These are phyloP conservation scores for Teunomyces gatunensis DNA, from an alignment of 805 yeast species.

Conservation along the genomic window DNA sequence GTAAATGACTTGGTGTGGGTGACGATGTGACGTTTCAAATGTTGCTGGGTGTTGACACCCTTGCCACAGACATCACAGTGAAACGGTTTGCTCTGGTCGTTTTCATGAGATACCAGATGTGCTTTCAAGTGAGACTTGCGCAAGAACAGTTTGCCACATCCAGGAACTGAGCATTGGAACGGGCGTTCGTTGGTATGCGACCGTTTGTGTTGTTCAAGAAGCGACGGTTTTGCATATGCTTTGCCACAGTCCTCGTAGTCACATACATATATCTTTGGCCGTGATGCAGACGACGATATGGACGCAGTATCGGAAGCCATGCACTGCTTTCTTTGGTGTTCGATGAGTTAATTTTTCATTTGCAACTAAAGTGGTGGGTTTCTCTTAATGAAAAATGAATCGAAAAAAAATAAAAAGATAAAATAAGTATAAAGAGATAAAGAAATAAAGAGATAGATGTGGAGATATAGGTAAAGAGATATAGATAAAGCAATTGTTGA, in stretches of 20 bases:
- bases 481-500: too few species aligned
- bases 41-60: constrained; percentile 80
- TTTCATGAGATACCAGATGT: constrained; percentile 63
- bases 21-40: constrained; percentile 74
- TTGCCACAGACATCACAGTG: constrained; percentile 74
- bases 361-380: background rate
- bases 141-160: constrained; percentile 64
- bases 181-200: constrained; percentile 83
- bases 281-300: constrained; percentile 23
- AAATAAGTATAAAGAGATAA: too few species aligned
- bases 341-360: background rate
- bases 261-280: constrained; percentile 66
- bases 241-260: constrained; percentile 66
- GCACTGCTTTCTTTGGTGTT: background rate
- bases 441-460: background rate
- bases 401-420: background rate
- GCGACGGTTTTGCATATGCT: constrained; percentile 75
- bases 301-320: constrained; percentile 7
- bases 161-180: constrained; percentile 52
- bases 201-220: constrained; percentile 76
- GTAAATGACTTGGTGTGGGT: constrained; percentile 68
- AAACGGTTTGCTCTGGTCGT: constrained; percentile 58
- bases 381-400: too few species aligned
- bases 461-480: too few species aligned
- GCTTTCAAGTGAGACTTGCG: constrained; percentile 80